Evolutionary conservation across 140 eudicot species (phyloP).

Genomic region (Erigeron philadelphicus): DNA sequence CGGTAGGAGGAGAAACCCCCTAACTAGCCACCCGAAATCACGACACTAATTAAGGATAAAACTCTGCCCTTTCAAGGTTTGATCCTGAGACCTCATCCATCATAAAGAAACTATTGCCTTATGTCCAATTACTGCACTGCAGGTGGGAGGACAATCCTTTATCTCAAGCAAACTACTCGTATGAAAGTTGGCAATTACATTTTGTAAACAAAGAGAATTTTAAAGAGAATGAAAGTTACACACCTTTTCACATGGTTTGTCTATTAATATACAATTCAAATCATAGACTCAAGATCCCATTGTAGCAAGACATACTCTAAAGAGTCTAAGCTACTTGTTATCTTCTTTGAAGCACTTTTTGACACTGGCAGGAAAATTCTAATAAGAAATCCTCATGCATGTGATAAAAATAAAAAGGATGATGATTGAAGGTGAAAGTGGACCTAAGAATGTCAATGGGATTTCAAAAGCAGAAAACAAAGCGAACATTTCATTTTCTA

Average conservation of each 20-base stretch:
- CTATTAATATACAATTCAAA: not conserved
- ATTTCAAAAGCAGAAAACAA: constrained; percentile 24
- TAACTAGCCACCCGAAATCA: too few species aligned
- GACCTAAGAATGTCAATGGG: constrained; percentile 31
- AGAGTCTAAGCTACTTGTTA: constrained; percentile 18
- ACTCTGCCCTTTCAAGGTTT: too few species aligned
- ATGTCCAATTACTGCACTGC: too few species aligned
- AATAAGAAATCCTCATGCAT: not conserved
- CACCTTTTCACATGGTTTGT: not conserved
- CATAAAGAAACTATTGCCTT: too few species aligned
- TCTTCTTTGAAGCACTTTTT: constrained; percentile 21
- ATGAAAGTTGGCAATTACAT: not conserved
- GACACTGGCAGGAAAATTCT: constrained; percentile 1
- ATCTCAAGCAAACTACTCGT: too few species aligned
- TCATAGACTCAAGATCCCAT: not conserved
- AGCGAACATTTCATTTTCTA: constrained; percentile 23
- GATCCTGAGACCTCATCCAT: too few species aligned
- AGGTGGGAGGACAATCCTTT: too few species aligned
- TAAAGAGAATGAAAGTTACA: not conserved
- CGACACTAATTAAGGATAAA: too few species aligned
- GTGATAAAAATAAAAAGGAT: constrained; percentile 6
- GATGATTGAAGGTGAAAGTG: constrained; percentile 33
- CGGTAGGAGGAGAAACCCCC: too few species aligned
- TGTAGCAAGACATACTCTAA: constrained; percentile 11
- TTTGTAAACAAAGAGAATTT: not conserved